Base-by-base conservation (phyloP, 1,139 yeast genomes). In the Magnusiomyces clavatus region DNA sequence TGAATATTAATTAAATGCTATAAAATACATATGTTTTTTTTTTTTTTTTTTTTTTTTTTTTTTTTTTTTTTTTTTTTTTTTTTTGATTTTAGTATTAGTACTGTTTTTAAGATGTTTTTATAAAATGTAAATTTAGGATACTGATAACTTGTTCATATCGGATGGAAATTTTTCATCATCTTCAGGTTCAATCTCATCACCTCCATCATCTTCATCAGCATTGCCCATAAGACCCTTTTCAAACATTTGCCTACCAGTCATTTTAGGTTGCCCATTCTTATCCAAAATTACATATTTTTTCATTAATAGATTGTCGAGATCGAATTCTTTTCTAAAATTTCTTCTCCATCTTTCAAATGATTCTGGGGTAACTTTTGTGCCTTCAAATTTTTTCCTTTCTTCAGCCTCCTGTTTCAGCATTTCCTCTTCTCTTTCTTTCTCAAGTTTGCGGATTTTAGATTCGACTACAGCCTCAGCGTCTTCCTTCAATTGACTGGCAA, bases 201-300 rank as follows among this genome's bases (percentile, higher is more conserved):
- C 69, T 16, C 68, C 74, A 13, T 67, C 79, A 17, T 65, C 72
- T 45, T 69, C 78, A 47, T 80, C 86, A 8, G 71, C 81, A 35
- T 77, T 81, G 55, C 81, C 82, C 44, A 86, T 94, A 62, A 89
- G 77, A 48, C 97, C 97, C 64, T 77, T 78, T 64, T 89, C 97
- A 64, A 90, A 92, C 56, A 92, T 85, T 68, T 89, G 92, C 60
- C 80, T 77, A 17, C 98, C 98, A 0, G 95, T 83, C 62, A 88
- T 70, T 66, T 83, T 85, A 10, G 53, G 46, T 38, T 53, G 56
- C 12, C 92, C 94, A 50, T 74, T 76, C 63, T 85, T 92, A 64
- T 83, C 80, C n/a, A 66, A 67, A 41, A 70, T 69, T 58, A 81
- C 77, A 56, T 79, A 73, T 50, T 71, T 72, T 13, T 35, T 44